Base-by-base conservation (phyloP, 1,284 basidiomycete genomes). In the Leccinum fuscescens region DNA sequence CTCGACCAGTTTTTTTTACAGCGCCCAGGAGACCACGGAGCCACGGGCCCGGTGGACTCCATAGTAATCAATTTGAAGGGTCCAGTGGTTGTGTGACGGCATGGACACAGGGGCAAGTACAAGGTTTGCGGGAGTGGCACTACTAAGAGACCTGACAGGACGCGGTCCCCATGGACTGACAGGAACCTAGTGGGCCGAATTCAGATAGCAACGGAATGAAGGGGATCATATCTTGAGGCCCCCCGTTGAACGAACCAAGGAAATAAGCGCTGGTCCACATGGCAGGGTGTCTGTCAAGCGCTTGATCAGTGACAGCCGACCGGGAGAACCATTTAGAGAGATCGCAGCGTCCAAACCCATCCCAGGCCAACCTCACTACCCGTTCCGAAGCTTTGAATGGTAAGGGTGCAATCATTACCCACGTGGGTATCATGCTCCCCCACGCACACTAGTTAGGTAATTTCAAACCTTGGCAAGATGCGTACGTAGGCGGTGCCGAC, bases 51-150 rank as follows among this genome's bases (percentile, higher is more conserved):
- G 9, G 55, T 50, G 31, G 63, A n/a, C 66, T 17, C 70, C 67
- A 71, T 69, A 67, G 60, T 14, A 63, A 72, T 65, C 57, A 57
- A 62, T 59, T 67, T 70, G 52, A 63, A 67, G 69, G 58, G 58
- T 67, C 44, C 29, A 31, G 29, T 29, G 31, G 5, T 22, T 27
- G 52, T 52, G 57, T 58, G 59, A 69, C 44, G 49, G 22, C 39
- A 49, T 57, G 65, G 64, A 50, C 51, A 14, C 35, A 63, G 42
- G 63, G 54, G 54, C 14, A 27, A 7, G 54, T 35, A 27, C 39
- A 39, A 27, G 58, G 54, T 53, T 37, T 39, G 52, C 33, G 56
- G 24, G 62, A 11, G 49, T 65, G 48, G 22, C 48, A 52, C 55
- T 44, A 7, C 55, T 44, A 7, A 6, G 33, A 52, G 62, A 54